Conservation (phyloP, 306 rosid genomes). For the Potentilla sterilis region DNA sequence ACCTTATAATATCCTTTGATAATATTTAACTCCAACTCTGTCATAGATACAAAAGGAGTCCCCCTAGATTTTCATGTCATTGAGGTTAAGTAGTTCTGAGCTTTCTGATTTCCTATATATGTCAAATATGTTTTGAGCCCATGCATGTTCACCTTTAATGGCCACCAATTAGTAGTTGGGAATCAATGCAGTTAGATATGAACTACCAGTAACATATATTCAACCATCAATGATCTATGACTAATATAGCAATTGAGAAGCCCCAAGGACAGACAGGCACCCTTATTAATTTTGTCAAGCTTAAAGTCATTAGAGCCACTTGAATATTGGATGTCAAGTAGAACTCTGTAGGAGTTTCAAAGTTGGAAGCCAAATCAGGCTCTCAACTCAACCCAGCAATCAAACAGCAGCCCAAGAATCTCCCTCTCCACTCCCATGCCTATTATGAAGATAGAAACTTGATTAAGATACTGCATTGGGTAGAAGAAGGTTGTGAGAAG, state of each 20-base stretch:
- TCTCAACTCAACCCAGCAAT: background rate
- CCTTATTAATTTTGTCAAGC: background rate
- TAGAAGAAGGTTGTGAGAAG: background rate
- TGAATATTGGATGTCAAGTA: background rate
- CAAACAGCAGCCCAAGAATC: background rate
- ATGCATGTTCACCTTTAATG: background rate
- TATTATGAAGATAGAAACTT: background rate
- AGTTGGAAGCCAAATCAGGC: background rate
- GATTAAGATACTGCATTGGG: background rate
- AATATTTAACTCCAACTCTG: no score
- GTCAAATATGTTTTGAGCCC: background rate
- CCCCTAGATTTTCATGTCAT: no score
- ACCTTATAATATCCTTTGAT: no score
- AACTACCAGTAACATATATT: background rate
- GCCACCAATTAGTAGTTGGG: slow-evolving; percentile 1
- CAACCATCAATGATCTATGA: background rate
- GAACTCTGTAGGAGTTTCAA: background rate
- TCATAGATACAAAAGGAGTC: no score
- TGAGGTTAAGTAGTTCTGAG: background rate
- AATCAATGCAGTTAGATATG: slow-evolving; percentile 1
- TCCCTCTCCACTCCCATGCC: background rate
- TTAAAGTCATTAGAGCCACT: background rate
- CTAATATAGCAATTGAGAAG: background rate
- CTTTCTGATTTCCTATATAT: background rate
- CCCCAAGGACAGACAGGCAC: background rate